Percentiles rank a stretch among this genome's conserved stretches.
Conservation (phyloP, 148 eudicot species). For the Talinum fruticosum region DNA sequence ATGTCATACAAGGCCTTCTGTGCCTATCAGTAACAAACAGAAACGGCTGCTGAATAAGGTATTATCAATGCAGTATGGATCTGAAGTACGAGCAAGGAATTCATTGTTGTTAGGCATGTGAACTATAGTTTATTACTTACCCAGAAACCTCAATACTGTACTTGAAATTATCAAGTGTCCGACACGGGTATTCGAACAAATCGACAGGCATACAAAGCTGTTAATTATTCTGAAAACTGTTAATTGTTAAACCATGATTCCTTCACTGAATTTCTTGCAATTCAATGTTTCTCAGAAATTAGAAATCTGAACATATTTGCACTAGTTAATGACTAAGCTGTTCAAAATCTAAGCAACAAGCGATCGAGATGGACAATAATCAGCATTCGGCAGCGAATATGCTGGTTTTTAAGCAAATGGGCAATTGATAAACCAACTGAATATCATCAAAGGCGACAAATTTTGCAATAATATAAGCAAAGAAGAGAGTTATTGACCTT, state of each 20-base stretch:
- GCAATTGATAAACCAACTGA: not conserved
- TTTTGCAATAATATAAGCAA: not conserved
- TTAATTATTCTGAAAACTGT: too few relatives aligned
- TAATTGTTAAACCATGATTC: not conserved
- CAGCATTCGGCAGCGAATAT: not conserved
- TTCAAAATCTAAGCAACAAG: not conserved
- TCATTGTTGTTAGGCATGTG: too few relatives aligned
- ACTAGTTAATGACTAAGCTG: not conserved
- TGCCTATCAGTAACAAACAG: constrained; percentile 43
- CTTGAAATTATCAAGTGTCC: too few relatives aligned
- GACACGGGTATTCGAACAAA: too few relatives aligned
- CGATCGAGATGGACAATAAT: not conserved
- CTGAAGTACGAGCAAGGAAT: not conserved
- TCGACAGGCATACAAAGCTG: too few relatives aligned
- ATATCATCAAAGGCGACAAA: not conserved
- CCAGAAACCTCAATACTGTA: too few relatives aligned
- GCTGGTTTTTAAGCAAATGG: not conserved
- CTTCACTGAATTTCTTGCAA: not conserved
- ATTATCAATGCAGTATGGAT: not conserved
- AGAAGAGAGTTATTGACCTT: constrained; percentile 39
- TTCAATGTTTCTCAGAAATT: not conserved
- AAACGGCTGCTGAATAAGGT: not conserved
- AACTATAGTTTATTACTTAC: too few relatives aligned
- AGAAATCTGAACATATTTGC: not conserved
- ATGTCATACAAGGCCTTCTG: constrained; percentile 66